Evolutionary conservation across 139 green algal genomes (phyloP).

Genomic region (Chlamydomonas sp.): DNA sequence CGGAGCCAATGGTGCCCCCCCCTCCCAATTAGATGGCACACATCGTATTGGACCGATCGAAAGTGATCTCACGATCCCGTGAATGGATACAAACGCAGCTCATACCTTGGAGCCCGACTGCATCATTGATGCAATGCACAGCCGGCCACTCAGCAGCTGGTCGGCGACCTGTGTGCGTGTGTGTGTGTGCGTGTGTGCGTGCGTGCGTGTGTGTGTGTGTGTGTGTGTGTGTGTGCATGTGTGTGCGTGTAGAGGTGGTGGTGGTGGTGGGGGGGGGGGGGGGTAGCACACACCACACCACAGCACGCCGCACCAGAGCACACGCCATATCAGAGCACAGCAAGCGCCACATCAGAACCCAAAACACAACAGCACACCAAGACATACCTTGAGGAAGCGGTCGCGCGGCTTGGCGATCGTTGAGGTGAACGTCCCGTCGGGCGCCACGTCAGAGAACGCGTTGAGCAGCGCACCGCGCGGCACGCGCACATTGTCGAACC

Average conservation of each 20-base stretch:
- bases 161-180: constrained; percentile 59
- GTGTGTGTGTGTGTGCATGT: too few species aligned
- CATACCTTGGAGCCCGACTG: constrained; percentile 73
- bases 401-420: constrained; percentile 57
- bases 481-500: constrained; percentile 71
- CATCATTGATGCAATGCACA: constrained; percentile 89
- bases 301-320: too few species aligned
- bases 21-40: too few species aligned
- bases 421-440: constrained; percentile 48
- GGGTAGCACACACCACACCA: too few species aligned
- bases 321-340: too few species aligned
- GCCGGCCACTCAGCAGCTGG: constrained; percentile 78
- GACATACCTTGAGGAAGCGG: constrained; percentile 56
- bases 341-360: not conserved
- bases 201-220: too few species aligned
- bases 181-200: not conserved
- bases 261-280: too few species aligned
- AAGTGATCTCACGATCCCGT: too few species aligned
- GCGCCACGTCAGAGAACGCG: constrained; percentile 49
- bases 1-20: too few species aligned
- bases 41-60: too few species aligned
- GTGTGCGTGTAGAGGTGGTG: too few species aligned
- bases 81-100: too few species aligned
- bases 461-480: constrained; percentile 67
- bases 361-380: not conserved